Percentiles rank a stretch among this genome's conserved stretches.
Evolutionary conservation across 164 flowering plant species (phyloP).

Genomic region (Vitis amurensis): DNA sequence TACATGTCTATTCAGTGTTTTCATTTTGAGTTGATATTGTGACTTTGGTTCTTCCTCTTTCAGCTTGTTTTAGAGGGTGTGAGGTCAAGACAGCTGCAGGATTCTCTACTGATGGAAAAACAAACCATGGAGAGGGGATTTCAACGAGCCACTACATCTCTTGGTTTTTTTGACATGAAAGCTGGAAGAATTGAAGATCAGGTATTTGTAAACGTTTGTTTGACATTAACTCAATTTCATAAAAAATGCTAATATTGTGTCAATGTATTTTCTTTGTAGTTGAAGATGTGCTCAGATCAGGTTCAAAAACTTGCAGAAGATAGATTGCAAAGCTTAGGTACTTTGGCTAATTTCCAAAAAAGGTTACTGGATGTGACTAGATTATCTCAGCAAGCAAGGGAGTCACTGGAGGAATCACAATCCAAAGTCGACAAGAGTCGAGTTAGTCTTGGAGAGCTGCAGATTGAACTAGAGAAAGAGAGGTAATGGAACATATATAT

Average conservation of each 20-base stretch:
- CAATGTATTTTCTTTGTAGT: constrained; percentile 41
- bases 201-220: constrained; percentile 35
- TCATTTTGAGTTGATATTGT: not conserved
- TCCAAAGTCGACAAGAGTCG: constrained; percentile 54
- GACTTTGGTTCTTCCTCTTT: constrained; percentile 12
- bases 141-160: constrained; percentile 55
- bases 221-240: not conserved
- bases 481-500: constrained; percentile 39
- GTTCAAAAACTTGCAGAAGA: constrained; percentile 69
- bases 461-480: constrained; percentile 73
- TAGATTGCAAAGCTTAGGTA: constrained; percentile 42
- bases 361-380: constrained; percentile 54
- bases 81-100: constrained; percentile 60
- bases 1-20: not conserved
- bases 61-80: constrained; percentile 93
- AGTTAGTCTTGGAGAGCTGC: constrained; percentile 42
- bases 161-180: constrained; percentile 48
- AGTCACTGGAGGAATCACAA: constrained; percentile 56
- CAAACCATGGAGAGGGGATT: constrained; percentile 52
- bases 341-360: constrained; percentile 56
- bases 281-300: constrained; percentile 66
- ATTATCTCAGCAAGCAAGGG: constrained; percentile 53
- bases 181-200: constrained; percentile 76
- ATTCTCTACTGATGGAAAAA: constrained; percentile 56
- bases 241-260: not conserved